Evolutionary conservation across 257 asterid species (phyloP).

Genomic region (Salvia hispanica): DNA sequence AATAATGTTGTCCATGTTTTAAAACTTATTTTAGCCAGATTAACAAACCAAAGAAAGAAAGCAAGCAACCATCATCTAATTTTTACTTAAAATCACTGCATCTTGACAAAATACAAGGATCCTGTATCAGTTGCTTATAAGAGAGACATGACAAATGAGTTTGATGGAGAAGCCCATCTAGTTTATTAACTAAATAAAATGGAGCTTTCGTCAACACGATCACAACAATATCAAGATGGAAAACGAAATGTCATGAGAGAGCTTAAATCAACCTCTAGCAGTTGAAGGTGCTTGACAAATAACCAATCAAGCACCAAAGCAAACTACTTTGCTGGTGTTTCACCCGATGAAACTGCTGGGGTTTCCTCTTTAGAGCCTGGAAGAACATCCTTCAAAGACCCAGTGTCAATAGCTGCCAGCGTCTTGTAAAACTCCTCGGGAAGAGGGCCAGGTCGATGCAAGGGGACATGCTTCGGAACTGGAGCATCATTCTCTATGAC

Average conservation of each 20-base stretch:
- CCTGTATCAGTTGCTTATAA: conserved; percentile 26
- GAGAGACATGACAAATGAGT: conserved; percentile 8
- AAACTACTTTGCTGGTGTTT: conserved; percentile 49
- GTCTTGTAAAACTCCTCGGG: conserved; percentile 92
- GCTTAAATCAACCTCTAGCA: conserved; percentile 27
- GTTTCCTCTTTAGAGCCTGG: conserved; percentile 54
- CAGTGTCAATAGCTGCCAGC: conserved; percentile 56
- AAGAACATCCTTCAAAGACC: conserved; percentile 56
- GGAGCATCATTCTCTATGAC: conserved; percentile 94
- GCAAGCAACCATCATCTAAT: neutral
- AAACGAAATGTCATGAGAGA: conserved; percentile 18
- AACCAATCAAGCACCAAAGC: conserved; percentile 8
- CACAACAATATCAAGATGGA: conserved; percentile 15
- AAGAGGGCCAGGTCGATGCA: conserved; percentile 98
- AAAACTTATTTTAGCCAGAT: neutral
- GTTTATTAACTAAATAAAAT: conserved; percentile 39
- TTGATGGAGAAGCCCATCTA: conserved; percentile 15
- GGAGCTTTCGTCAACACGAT: conserved; percentile 36
- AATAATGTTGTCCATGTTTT: too few species aligned
- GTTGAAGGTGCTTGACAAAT: conserved; percentile 3
- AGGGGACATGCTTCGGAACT: conserved; percentile 87
- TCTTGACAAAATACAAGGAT: conserved; percentile 5
- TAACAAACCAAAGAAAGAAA: neutral
- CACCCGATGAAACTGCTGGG: conserved; percentile 56
- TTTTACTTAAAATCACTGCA: neutral